Percentiles rank a stretch among this genome's conserved stretches.
Conservation (phyloP, 106 monocot species). For the Dioscorea dumetorum region DNA sequence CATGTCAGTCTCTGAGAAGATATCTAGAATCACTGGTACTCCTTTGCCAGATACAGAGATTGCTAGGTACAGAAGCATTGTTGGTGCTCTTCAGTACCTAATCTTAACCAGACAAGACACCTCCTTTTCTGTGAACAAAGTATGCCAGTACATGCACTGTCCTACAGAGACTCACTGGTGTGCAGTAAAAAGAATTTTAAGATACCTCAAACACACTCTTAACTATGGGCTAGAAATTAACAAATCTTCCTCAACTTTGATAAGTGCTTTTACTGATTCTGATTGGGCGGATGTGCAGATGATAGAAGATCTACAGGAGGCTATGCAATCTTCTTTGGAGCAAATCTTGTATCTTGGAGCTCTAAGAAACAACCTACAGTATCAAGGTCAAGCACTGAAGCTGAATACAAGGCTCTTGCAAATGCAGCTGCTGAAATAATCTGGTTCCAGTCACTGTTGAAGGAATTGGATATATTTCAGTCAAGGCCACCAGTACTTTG, state of each 20-base stretch:
- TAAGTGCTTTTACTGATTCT: background rate
- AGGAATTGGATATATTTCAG: background rate
- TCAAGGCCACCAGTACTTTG: background rate
- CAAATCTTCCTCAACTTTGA: background rate
- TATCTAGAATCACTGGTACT: background rate
- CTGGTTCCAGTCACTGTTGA: background rate
- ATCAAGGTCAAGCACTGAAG: slow-evolving; percentile 6
- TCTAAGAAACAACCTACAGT: slow-evolving; percentile 19
- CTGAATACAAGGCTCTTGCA: slow-evolving; percentile 9
- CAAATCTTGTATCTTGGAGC: slow-evolving; percentile 11
- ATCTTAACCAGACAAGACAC: background rate
- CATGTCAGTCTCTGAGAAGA: too few relatives aligned
- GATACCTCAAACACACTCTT: background rate
- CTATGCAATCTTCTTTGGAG: slow-evolving; percentile 6
- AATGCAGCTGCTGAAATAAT: background rate
- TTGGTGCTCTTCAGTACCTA: background rate
- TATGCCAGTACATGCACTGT: background rate
- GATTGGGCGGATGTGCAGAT: background rate
- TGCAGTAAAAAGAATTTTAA: slow-evolving; percentile 1
- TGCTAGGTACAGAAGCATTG: background rate
- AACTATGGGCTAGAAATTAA: background rate
- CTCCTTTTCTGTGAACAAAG: slow-evolving; percentile 3
- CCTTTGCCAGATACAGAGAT: background rate
- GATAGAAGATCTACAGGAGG: background rate
- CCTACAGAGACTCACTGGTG: background rate